Conservation (phyloP, 305 asterid species). For the Fraxinus sp. region DNA sequence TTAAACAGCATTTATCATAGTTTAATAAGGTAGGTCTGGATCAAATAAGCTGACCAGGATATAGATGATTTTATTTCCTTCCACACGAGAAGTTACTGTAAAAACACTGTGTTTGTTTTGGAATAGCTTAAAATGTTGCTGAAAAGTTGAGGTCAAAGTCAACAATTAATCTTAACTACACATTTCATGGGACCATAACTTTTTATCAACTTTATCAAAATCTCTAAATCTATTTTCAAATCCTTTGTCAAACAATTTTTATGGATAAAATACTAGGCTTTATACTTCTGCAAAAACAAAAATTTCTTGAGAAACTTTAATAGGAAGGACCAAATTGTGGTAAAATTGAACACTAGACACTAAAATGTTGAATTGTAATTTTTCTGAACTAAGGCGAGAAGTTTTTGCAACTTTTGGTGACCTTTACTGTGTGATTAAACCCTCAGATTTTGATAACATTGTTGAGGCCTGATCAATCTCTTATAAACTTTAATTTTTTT, state of each 20-base stretch:
- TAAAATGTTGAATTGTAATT: neutral
- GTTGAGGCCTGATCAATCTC: neutral
- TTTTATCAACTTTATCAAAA: neutral
- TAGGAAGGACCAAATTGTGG: neutral
- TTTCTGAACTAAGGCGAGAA: neutral
- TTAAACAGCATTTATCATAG: neutral
- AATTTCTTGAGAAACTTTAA: neutral
- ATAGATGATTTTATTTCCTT: neutral
- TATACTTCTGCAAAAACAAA: neutral
- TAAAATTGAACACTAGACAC: neutral
- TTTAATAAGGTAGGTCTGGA: neutral
- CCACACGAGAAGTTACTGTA: neutral
- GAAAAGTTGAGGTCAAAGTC: neutral
- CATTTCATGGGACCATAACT: neutral
- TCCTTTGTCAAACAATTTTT: neutral
- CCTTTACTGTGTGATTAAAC: neutral
- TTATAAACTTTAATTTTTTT: slow-evolving; percentile 10
- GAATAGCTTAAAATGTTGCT: neutral
- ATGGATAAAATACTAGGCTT: neutral
- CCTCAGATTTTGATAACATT: neutral
- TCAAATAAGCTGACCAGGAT: neutral
- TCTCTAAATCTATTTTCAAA: neutral
- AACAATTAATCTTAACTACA: neutral
- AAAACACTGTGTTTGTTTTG: neutral
- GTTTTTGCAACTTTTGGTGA: neutral